Base-by-base conservation (phyloP, 768 basidiomycete species). In the Xanthoconium purpureum region DNA sequence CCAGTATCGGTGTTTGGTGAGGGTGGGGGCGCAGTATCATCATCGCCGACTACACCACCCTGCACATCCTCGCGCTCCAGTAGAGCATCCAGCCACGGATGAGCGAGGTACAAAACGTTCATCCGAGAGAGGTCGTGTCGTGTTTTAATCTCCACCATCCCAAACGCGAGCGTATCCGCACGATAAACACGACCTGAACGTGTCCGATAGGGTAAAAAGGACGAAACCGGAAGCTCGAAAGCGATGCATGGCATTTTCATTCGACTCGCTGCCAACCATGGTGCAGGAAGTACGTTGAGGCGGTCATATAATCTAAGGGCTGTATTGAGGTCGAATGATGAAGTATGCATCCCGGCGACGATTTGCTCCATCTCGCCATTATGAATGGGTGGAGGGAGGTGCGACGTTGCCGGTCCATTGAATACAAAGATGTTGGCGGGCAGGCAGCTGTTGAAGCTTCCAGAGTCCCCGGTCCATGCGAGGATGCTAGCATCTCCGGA, bases 71-170 rank as follows among this genome's bases (percentile, higher is more conserved):
- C 44, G 2, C 20, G 40, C 3, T 49, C 50, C 5, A 54, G 10
- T 30, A 56, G 30, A 14, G 17, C 6, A n/a, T 58, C 38, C 3
- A 58, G 20, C 58, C 58, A 56, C 0, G 58, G 55, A 12, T 59
- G 50, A 18, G 56, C 17, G 12, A 58, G 49, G 29, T 51, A 57
- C 0, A 58, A 5, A 7, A 12, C 2, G 0, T 18, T 30, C 17
- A 51, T 13, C 13, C 33, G 38, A 38, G 50, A 50, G 3, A 51
- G 13, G 14, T 58, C 15, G 3, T 35, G 24, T 40, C 14, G 46
- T 5, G 55, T 51, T 17, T 14, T 40, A 44, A 58, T 36, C 6
- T 51, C 45, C 18, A 58, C 28, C 12, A 18, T 15, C 7, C 54
- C 55, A 14, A 58, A 54, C 3, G 36, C 17, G 6, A 3, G 20